These are phyloP conservation scores for Sporothrix variecibatus DNA, from an alignment of 2,329 filamentous ascomycete genomes.

Conservation along the genomic window DNA sequence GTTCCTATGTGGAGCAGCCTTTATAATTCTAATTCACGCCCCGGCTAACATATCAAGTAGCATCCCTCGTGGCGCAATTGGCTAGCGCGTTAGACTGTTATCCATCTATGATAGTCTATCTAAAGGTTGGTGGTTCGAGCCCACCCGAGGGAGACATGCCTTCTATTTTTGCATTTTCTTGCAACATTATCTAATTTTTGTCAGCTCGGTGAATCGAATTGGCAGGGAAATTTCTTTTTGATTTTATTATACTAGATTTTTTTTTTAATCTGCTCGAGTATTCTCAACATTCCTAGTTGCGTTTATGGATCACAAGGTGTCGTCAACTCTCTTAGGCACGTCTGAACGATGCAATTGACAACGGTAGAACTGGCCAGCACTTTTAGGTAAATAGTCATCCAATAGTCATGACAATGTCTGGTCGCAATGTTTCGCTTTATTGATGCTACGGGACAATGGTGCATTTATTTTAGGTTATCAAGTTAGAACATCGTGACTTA, in stretches of 20 bases:
- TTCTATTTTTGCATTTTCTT: not conserved
- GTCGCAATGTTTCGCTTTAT: not conserved
- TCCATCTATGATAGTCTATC: constrained; percentile 29
- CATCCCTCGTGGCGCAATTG: constrained; percentile 34
- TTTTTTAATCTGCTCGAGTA: not conserved
- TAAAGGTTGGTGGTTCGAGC: constrained; percentile 34
- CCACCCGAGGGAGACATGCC: constrained; percentile 31
- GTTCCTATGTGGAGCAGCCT: too few relatives aligned
- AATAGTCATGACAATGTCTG: not conserved
- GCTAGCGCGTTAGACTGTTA: constrained; percentile 35
- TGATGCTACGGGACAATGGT: not conserved
- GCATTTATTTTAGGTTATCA: not conserved
- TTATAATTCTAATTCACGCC: not conserved
- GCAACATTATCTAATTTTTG: not conserved
- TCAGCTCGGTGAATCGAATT: not conserved
- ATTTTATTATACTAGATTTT: not conserved
- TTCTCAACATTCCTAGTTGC: not conserved
- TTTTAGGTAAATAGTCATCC: not conserved
- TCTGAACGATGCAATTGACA: not conserved
- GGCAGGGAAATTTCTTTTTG: not conserved
- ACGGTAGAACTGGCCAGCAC: not conserved
- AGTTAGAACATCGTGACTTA: not conserved
- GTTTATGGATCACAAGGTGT: not conserved
- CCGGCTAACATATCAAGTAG: not conserved
- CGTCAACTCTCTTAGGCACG: not conserved